Conservation (phyloP, 1,284 basidiomycete species). For the Peniophora sp. region DNA sequence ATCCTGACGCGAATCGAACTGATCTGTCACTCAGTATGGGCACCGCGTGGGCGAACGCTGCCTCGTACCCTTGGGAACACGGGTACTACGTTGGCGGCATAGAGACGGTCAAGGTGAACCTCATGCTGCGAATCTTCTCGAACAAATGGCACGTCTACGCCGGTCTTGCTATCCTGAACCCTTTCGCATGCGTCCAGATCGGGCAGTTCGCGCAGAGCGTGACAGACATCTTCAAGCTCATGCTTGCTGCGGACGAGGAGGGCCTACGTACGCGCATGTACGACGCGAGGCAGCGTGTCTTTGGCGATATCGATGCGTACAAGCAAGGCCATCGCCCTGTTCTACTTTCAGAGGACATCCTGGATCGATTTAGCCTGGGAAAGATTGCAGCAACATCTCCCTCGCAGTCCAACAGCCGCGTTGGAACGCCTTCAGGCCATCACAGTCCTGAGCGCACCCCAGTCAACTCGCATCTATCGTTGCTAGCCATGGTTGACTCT, state of each 20-base stretch:
- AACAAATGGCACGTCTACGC: constrained; percentile 99
- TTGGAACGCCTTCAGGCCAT: background rate
- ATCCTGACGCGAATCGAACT: constrained; percentile 5
- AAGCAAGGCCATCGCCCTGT: constrained; percentile 47
- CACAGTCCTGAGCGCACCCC: constrained; percentile 16
- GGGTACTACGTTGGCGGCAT: constrained; percentile 95
- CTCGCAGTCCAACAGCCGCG: background rate
- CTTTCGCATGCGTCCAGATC: constrained; percentile 85
- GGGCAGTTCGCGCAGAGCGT: constrained; percentile 82
- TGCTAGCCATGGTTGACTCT: constrained; percentile 99
- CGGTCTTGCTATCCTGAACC: constrained; percentile 94
- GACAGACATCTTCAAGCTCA: constrained; percentile 92
- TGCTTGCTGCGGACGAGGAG: constrained; percentile 74
- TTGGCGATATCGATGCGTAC: constrained; percentile 38
- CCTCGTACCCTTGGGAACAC: constrained; percentile 92
- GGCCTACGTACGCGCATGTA: constrained; percentile 70
- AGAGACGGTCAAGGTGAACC: constrained; percentile 97
- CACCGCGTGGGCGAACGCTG: constrained; percentile 82
- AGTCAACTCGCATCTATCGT: constrained; percentile 87
- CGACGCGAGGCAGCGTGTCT: constrained; percentile 73
- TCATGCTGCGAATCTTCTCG: constrained; percentile 91
- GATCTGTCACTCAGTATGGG: constrained; percentile 69
- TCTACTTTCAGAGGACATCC: constrained; percentile 78
- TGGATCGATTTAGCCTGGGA: constrained; percentile 86
- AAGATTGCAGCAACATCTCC: constrained; percentile 23